Evolutionary conservation across 2,329 filamentous ascomycete genomes (phyloP), one percentile per base, ranked within the genome.

Genomic region (Sordariomycetes sp.): DNA sequence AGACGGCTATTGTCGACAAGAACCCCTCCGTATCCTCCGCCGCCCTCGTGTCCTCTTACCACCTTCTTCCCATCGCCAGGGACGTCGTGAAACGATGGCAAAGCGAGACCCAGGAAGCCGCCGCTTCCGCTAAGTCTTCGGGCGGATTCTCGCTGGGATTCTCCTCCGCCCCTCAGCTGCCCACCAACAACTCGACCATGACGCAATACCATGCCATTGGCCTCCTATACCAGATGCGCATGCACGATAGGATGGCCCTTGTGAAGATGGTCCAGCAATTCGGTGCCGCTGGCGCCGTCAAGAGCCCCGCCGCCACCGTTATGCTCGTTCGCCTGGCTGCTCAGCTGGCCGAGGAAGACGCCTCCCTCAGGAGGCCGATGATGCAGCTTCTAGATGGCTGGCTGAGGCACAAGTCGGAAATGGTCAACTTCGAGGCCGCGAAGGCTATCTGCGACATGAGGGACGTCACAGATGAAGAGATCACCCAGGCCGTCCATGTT

Each of bases 211-310:
- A 99, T 71, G 94, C 94, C 62, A 96, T 99, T 74, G 94, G 94
- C 62, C 81, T 99, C 57, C 75, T 99, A 52, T 99, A 97, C 72
- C 92, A 97, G 74, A 97, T 97, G 90, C 87, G 94, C 67, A 87
- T 87, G 66, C 91, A 96, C 70, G 94, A 99, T 71, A 85, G 94
- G 65, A 99, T 99, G 94, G 91, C 94, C 24, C 75, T 99, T 65
- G 92, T 97, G 60, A 99, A 99, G 81, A 97, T 99, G 94, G 92
- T 99, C n/a, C 94, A 99, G 75, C 94, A 99, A 71, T 97, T 96
- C 69, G 90, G 90, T 56, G 86, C 86, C 56, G 83, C 90, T 17
- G 94, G 94, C 59, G 90, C 90, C 12, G 86, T 97, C 61, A 97
- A 96, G 83, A 96, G 89, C 72, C 90, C 94, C 22, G 89, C 92